Conservation (phyloP, 176 grass and related monocot genomes). For the Zea luxurians region DNA sequence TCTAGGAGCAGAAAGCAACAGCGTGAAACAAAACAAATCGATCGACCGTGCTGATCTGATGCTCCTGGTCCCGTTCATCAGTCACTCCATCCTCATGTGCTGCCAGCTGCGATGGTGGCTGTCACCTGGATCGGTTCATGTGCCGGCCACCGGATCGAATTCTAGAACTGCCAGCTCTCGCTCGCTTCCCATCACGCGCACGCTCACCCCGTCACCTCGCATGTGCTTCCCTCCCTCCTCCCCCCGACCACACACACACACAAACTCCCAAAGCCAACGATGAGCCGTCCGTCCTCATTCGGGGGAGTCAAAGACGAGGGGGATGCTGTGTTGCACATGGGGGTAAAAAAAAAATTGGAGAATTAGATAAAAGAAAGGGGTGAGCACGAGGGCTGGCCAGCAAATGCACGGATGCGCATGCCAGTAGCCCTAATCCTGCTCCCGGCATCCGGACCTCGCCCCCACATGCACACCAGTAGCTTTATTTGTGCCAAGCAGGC, state of each 20-base stretch:
- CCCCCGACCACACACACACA: neutral
- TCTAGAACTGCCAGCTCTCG: too few species aligned
- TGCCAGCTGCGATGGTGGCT: too few species aligned
- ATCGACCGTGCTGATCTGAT: too few species aligned
- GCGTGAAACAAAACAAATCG: too few species aligned
- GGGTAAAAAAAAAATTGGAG: too few species aligned
- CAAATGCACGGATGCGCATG: neutral
- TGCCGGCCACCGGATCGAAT: too few species aligned
- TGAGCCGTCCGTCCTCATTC: neutral
- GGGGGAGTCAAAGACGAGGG: neutral
- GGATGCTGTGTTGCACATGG: constrained; percentile 17
- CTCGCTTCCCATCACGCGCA: too few species aligned
- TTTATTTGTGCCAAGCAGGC: neutral
- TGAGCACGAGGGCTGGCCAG: neutral
- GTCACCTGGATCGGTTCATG: too few species aligned
- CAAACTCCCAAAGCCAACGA: neutral
- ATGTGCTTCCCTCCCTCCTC: neutral
- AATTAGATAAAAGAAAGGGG: neutral
- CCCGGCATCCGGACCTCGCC: constrained; percentile 27
- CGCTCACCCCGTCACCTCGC: neutral
- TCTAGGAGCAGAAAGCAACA: too few species aligned
- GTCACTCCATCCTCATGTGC: too few species aligned
- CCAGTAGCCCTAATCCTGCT: neutral
- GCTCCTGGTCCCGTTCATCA: too few species aligned
- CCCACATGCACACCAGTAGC: neutral